phyloP scores from a whole-genome alignment of 805 yeast species.

The Candida bentonensis region DNA sequence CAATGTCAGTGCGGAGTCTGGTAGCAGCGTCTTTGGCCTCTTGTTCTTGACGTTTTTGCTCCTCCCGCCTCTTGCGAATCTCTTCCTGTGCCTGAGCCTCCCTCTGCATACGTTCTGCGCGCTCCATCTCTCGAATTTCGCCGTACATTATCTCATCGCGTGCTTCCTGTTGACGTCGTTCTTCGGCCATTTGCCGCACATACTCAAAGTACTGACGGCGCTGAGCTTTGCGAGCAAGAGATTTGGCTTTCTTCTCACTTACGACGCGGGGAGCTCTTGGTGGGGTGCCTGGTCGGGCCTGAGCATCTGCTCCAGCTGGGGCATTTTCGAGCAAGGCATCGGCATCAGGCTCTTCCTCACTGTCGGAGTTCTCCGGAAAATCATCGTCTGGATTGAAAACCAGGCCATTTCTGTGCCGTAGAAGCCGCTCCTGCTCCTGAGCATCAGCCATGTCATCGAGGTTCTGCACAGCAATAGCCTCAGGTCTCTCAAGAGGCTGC shows the following conservation, averaged over 20 bases:
- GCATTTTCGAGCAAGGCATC: not conserved
- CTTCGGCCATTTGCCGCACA: slow-evolving; percentile 18
- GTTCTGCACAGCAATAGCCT: not conserved
- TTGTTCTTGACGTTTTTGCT: slow-evolving; percentile 10
- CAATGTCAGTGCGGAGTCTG: not conserved
- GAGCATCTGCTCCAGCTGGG: not conserved
- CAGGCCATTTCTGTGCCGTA: not conserved
- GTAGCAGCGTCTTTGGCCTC: slow-evolving; percentile 6
- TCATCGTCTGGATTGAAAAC: not conserved
- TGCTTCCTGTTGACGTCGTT: slow-evolving; percentile 11
- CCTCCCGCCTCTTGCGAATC: slow-evolving; percentile 11
- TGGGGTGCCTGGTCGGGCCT: not conserved
- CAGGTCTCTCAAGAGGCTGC: not conserved
- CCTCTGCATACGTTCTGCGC: slow-evolving; percentile 12
- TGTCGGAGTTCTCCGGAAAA: not conserved
- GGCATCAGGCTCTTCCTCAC: not conserved
- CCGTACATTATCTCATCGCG: slow-evolving; percentile 17
- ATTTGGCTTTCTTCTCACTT: slow-evolving; percentile 22
- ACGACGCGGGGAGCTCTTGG: slow-evolving; percentile 7
- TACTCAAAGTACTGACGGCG: slow-evolving; percentile 21
- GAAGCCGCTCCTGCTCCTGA: not conserved
- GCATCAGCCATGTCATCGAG: not conserved
- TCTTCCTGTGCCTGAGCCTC: slow-evolving; percentile 8
- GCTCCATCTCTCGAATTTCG: slow-evolving; percentile 19
- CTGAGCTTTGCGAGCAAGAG: slow-evolving; percentile 19